A percentile compares a stretch with the other conserved stretches of the same genome.
These are phyloP conservation scores for Cladosporium sp. DNA, from an alignment of 2,329 filamentous ascomycete species.

Conservation along the genomic window DNA sequence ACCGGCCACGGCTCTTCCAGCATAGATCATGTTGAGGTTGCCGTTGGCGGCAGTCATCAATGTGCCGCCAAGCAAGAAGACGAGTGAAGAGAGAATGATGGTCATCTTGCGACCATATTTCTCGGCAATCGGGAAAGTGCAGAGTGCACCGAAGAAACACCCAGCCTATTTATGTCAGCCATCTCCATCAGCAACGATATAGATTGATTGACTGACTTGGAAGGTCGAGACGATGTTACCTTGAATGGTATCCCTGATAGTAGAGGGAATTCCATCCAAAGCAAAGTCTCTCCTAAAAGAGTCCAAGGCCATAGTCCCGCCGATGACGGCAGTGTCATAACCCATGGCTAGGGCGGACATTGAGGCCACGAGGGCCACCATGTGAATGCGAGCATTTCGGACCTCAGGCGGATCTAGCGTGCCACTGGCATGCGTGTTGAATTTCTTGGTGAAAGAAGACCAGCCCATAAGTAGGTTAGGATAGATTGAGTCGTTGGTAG, in stretches of 20 bases:
- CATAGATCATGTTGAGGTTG: conserved; percentile 34
- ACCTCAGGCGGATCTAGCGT: conserved; percentile 55
- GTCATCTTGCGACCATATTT: conserved; percentile 47
- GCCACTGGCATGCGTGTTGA: conserved; percentile 12
- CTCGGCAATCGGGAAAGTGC: conserved; percentile 46
- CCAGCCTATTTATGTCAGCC: conserved; percentile 19
- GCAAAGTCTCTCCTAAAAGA: conserved; percentile 37
- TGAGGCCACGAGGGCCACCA: conserved; percentile 55
- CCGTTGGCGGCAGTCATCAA: conserved; percentile 37
- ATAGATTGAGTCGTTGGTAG: not conserved
- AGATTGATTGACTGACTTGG: conserved; percentile 16
- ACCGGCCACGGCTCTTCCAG: conserved; percentile 58
- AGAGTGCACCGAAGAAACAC: conserved; percentile 37
- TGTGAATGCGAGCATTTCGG: conserved; percentile 65
- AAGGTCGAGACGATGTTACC: conserved; percentile 38
- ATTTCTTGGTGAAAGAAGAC: conserved; percentile 11
- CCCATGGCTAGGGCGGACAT: conserved; percentile 36
- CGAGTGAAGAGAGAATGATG: conserved; percentile 42
- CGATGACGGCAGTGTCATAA: conserved; percentile 34
- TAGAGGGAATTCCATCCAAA: conserved; percentile 29
- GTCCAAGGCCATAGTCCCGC: conserved; percentile 37
- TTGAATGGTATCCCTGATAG: conserved; percentile 39
- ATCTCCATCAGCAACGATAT: not conserved
- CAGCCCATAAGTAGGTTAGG: conserved; percentile 13
- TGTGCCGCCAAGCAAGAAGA: conserved; percentile 41